phyloP scores from a whole-genome alignment of 2,329 filamentous ascomycete species.

The Claviceps cyperi region DNA sequence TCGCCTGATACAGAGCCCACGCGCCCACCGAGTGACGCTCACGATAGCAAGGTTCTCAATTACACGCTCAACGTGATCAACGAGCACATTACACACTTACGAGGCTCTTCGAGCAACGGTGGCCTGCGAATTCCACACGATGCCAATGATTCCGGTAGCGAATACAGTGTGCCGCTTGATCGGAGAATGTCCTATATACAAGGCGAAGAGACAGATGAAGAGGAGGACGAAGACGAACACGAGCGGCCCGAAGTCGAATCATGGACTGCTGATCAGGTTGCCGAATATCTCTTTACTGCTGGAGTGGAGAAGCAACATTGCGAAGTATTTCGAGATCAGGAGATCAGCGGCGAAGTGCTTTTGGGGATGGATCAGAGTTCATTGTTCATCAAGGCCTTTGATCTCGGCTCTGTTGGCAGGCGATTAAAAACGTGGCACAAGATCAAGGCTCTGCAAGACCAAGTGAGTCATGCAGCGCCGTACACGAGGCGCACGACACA shows the following conservation, averaged over 20 bases:
- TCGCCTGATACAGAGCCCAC: conserved; percentile 16
- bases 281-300: conserved; percentile 72
- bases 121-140: conserved; percentile 39
- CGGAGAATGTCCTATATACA: conserved; percentile 81
- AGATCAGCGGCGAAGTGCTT: conserved; percentile 87
- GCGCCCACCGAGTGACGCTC: conserved; percentile 28
- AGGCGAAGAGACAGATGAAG: conserved; percentile 88
- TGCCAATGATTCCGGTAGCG: conserved; percentile 68
- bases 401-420: conserved; percentile 79
- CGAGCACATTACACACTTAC: conserved; percentile 85
- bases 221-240: conserved; percentile 69
- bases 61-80: conserved; percentile 94
- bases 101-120: conserved; percentile 38
- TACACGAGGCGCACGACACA: conserved; percentile 36
- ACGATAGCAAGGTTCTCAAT: conserved; percentile 65
- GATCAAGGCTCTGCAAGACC: conserved; percentile 81
- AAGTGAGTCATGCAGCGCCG: conserved; percentile 42
- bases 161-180: conserved; percentile 69
- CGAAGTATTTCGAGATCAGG: conserved; percentile 87
- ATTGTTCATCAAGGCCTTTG: conserved; percentile 88
- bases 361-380: conserved; percentile 92
- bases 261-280: conserved; percentile 73
- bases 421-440: conserved; percentile 93
- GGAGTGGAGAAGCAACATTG: conserved; percentile 85
- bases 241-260: conserved; percentile 56